Base-by-base conservation (phyloP, 148 eudicot species). In the Rhododendron mucronatum region DNA sequence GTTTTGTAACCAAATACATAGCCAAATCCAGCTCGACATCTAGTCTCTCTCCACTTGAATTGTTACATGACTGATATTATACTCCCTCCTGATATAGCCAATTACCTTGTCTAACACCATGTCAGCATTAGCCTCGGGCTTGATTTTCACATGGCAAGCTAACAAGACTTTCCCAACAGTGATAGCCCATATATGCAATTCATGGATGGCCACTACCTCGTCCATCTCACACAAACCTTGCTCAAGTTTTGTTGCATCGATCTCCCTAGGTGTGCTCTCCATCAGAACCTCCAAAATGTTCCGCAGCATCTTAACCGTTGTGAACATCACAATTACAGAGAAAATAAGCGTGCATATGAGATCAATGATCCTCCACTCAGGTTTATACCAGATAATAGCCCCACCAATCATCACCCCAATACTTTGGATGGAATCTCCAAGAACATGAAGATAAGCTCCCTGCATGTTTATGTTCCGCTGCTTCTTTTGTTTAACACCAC, bases 221-320 rank as follows among this genome's bases (percentile, higher is more conserved):
- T 95, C 95, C 91, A 96, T 93, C 89, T 93, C 93, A 41, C 94
- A 88, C 16, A 96, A 48, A 18, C 97, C 99, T 28, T 87, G 85
- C 85, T 95, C 93, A 2, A 96, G 94, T 88, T 93, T 92, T 33
- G 94, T 94, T 16, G 98, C 98, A 80, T 96, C 97, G 5, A 96
- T 93, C 89, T 96, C 99, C 86, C 99, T 90, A 0, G 99, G 99
- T 2, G 99, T 95, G 90, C 98, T 96, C 89, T 96, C 99, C 99
- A 96, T 96, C 35, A 96, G 86, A 81, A 96, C 99, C 73, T 95
- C 98, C 5, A 95, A 91, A 33, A 96, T 95, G 82, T 91, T 93
- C 73, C 95, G 87, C 57, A 95, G 81, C 99, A 96, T 95, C 75
- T 87, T 95, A 83, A 96, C 90, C 0, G 99, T 95, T 4, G 99